phyloP scores from a whole-genome alignment of 2,329 filamentous ascomycete species.

The Fusarium sp. region DNA sequence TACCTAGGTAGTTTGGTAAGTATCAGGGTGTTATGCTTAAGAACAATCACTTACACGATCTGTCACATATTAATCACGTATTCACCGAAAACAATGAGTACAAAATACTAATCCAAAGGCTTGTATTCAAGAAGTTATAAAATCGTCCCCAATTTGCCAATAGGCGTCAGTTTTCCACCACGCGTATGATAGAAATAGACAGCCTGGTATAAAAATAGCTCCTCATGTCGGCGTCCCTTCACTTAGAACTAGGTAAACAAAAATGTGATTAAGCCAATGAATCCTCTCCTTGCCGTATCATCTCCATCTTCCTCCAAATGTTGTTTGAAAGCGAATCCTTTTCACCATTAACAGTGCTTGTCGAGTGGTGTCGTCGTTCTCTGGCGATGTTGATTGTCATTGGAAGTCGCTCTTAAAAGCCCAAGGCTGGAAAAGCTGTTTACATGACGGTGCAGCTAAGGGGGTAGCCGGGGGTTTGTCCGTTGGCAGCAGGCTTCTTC shows the following conservation, averaged over 20 bases:
- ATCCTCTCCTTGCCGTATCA: slow-evolving; percentile 26
- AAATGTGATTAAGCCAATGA: slow-evolving; percentile 31
- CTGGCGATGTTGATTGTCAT: slow-evolving; percentile 4
- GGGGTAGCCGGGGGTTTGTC: slow-evolving; percentile 43
- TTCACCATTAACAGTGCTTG: not conserved
- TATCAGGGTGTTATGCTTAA: not conserved
- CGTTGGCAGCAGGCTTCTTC: slow-evolving; percentile 47
- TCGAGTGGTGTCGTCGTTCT: not conserved
- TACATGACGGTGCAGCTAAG: slow-evolving; percentile 55
- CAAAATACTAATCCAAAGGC: slow-evolving; percentile 18
- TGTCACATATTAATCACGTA: not conserved
- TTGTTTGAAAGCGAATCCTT: slow-evolving; percentile 17
- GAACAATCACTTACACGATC: not conserved
- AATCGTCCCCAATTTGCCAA: slow-evolving; percentile 13
- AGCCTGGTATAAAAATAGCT: slow-evolving; percentile 32
- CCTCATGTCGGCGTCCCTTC: slow-evolving; percentile 42
- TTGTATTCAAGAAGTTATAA: slow-evolving; percentile 44
- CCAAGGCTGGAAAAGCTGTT: slow-evolving; percentile 25
- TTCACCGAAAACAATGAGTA: not conserved
- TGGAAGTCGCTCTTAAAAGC: slow-evolving; percentile 11
- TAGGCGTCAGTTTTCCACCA: slow-evolving; percentile 14
- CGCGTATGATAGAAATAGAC: slow-evolving; percentile 16
- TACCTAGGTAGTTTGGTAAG: not conserved
- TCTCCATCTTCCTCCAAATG: slow-evolving; percentile 22
- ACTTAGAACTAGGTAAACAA: slow-evolving; percentile 36